Base-by-base conservation (phyloP, 2,329 filamentous ascomycete species). In the Periconia macrospinosa region DNA sequence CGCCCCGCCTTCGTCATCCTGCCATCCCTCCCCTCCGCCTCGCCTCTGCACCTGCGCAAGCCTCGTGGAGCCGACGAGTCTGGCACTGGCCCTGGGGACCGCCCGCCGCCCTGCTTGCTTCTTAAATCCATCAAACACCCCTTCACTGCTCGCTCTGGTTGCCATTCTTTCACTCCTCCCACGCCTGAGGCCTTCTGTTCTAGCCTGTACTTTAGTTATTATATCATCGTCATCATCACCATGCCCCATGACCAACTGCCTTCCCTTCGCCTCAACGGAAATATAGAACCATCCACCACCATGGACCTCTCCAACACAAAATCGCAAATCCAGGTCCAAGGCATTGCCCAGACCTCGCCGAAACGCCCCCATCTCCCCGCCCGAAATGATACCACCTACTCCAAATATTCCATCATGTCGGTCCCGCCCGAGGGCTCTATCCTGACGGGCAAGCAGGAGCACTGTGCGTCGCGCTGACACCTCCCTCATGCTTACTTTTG, bases 381-480 rank as follows among this genome's bases (percentile, higher is more conserved):
- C 45, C 62, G 70, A 45, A 62, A 58, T 45, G 68, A 74, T 57
- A 70, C 70, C 30, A 68, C 56, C 55, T 69, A 65, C 48, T 70
- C 70, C 44, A 73, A 73, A 58, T 61, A 69, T 41, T 79, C 78
- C n/a, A 72, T 65, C 41, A 66, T 72, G 54, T 80, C 79, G 23
- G 69, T 76, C 51, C 79, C 81, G 46, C 80, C 80, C n/a, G 77
- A 80, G 33, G 82, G 82, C 19, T 83, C 83, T 47, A 77, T 87
- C 59, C 78, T 99, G 70, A 96, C 92, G 0, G 94, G 94, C 62
- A 97, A 97, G 78, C 93, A 99, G 82, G 94, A 99, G 75, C 94
- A 99, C 74, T 99, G 92, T 96, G 74, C 66, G 87, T 55, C 40
- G 40, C 47, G 41, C 56, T 42, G 5, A 37, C 33, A 37, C 33